Evolutionary conservation across 225 moss, liverwort and hornwort species (phyloP).

Genomic region (Polytrichum formosum): DNA sequence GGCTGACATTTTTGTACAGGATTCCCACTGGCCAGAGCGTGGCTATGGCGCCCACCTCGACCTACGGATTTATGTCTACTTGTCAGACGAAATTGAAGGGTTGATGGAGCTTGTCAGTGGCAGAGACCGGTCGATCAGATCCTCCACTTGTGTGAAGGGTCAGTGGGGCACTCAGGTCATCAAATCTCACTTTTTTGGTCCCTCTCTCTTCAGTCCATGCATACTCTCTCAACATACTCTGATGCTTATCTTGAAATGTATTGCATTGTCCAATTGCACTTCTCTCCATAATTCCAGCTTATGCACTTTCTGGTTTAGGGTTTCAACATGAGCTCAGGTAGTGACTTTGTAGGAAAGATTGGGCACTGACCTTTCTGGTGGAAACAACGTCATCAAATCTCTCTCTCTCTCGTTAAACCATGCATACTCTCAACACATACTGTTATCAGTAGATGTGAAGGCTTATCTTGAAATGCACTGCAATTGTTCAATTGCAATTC

Average conservation of each 20-base stretch:
- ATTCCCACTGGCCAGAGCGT: constrained; percentile 41
- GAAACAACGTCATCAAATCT: too few relatives aligned
- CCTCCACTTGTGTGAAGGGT: constrained; percentile 46
- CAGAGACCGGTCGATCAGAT: constrained; percentile 44
- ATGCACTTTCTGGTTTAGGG: background rate
- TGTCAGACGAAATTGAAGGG: constrained; percentile 48
- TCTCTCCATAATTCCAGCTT: background rate
- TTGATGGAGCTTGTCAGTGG: constrained; percentile 55
- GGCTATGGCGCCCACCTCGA: constrained; percentile 43
- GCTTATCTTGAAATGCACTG: too few relatives aligned
- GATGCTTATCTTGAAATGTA: too few relatives aligned
- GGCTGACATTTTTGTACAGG: constrained; percentile 19
- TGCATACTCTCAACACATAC: too few relatives aligned
- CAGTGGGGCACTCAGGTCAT: constrained; percentile 78
- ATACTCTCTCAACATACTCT: background rate
- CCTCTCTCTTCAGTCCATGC: background rate
- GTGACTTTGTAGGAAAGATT: too few relatives aligned
- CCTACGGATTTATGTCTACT: constrained; percentile 57
- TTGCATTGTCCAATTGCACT: too few relatives aligned
- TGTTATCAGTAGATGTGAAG: too few relatives aligned
- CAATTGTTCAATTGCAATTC: too few relatives aligned
- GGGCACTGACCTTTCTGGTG: too few relatives aligned
- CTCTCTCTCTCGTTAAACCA: too few relatives aligned
- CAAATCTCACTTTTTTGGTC: background rate
- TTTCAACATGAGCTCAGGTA: background rate